phyloP scores from a whole-genome alignment of 176 grass and related monocot species.

The Echinochloa phyllopogon region DNA sequence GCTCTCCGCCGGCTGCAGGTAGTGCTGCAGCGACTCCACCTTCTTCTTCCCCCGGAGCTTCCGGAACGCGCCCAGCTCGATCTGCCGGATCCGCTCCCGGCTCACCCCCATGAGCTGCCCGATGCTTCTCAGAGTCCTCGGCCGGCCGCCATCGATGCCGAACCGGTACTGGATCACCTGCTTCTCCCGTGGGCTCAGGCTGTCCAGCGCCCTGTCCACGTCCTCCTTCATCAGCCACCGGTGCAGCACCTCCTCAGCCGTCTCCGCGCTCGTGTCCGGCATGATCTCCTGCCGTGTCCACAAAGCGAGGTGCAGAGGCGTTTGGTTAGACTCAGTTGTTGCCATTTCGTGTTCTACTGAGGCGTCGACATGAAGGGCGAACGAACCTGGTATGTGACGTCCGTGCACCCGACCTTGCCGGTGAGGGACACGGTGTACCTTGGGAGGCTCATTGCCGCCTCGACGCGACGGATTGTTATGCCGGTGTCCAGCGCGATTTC shows the following conservation, averaged over 20 bases:
- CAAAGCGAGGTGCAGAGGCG: neutral
- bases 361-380: no score
- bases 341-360: neutral
- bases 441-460: conserved; percentile 66
- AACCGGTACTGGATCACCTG: conserved; percentile 72
- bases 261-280: conserved; percentile 71
- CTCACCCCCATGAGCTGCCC: conserved; percentile 76
- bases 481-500: conserved; percentile 75
- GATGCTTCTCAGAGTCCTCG: conserved; percentile 77
- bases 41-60: conserved; percentile 79
- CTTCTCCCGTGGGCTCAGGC: conserved; percentile 69
- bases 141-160: conserved; percentile 74
- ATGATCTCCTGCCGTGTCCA: conserved; percentile 62
- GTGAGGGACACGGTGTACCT: conserved; percentile 71
- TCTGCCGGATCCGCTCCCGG: conserved; percentile 89
- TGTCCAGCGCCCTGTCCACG: conserved; percentile 65
- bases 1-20: conserved; percentile 58
- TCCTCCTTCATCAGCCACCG: conserved; percentile 69
- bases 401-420: conserved; percentile 62
- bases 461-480: conserved; percentile 58
- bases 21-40: conserved; percentile 64
- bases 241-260: conserved; percentile 64
- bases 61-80: conserved; percentile 79
- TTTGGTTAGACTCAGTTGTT: neutral
- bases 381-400: conserved; percentile 71